Base-by-base conservation (phyloP, 139 green algal genomes). In the Diplosphaera chodatii region DNA sequence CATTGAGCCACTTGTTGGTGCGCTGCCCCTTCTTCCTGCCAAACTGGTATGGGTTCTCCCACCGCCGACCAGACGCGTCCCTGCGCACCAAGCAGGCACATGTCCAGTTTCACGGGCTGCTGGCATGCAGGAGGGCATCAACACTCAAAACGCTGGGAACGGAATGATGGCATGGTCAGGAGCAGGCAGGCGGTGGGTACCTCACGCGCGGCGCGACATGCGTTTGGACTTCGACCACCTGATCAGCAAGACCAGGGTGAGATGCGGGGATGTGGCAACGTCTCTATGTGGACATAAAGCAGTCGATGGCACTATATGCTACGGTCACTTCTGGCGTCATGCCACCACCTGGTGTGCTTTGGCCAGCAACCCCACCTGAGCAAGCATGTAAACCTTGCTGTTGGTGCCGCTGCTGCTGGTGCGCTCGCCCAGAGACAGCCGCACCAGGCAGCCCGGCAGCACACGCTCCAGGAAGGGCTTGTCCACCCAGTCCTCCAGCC, bases 381-480 rank as follows among this genome's bases (percentile, higher is more conserved):
- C 80, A 32, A 77, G 27, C 40, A 80, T 64, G 55, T 86, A 86
- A 15, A 34, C 8, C 8, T 37, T 10, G 1, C 21, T 8, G 22
- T 32, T 21, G 16, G 31, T 28, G 15, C 68, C 74, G 48, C 63
- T 20, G 29, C 15, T 22, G 23, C 33, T 28, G 20, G 32, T 63
- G 30, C 40, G 33, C 23, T 69, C 33, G 5, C 59, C 34, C 23
- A 71, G 32, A 27, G 74, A 29, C 21, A 79, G 48, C 20, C 66
- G 70, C 48, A 88, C 75, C 64, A 89, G 62, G 74, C 76, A 86
- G 34, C 83, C 82, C 1, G 67, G 64, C 63, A 88, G 34, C 0
- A 74, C 80, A 1, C 40, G 40, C 30, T 82, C 79, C 27, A 90
- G 85, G 67, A 84, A 84, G 41, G 85, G 85, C 70, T 91, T 74